Evolutionary conservation across 768 basidiomycete genomes (phyloP), one percentile per base, ranked within the genome.

Genomic region (Suillus luteus): DNA sequence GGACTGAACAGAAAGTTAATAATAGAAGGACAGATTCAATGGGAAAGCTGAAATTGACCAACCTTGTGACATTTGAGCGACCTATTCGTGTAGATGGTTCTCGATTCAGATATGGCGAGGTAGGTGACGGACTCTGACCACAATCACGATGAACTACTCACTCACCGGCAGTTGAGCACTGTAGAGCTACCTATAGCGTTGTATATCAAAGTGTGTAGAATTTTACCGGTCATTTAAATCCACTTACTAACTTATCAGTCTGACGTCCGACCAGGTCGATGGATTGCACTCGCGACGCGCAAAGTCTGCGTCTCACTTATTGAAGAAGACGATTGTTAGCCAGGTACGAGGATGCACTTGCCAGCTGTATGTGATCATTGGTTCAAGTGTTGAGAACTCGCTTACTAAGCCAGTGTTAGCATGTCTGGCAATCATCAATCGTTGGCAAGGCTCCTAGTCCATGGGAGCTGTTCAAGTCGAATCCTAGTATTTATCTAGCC

Each of bases 341-440:
- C 37, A 12, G 37, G 10, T 12, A 11, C 11, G 11, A 12, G 2
- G 37, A 38, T 38, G 37, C 37, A 11, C 33, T 8, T 35, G 33
- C 33, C 33, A 35, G 33, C 33, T 35, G 3, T 31, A 31, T 31
- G 31, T 31, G 3, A 31, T 31, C n/a, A n/a, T n/a, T n/a, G n/a
- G 12, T 38, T 38, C 38, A 38, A 38, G 12, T 5, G 14, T 14
- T 38, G 38, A 38, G 12, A 38, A 14, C 15, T 41, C 43, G 43
- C 43, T 43, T 8, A 43, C 6, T 43, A 43, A 43, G 43, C 43
- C 19, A 19, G 43, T n/a, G n/a, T n/a, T n/a, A 48, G 22, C 14
- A 51, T 51, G 49, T 51, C 49, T 51, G 14, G 49, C 24, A 15
- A 51, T 51, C 49, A 51, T 51, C 8, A 15, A 51, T 27, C 49